Conservation (phyloP, 257 asterid species). For the Agastache rugosa region DNA sequence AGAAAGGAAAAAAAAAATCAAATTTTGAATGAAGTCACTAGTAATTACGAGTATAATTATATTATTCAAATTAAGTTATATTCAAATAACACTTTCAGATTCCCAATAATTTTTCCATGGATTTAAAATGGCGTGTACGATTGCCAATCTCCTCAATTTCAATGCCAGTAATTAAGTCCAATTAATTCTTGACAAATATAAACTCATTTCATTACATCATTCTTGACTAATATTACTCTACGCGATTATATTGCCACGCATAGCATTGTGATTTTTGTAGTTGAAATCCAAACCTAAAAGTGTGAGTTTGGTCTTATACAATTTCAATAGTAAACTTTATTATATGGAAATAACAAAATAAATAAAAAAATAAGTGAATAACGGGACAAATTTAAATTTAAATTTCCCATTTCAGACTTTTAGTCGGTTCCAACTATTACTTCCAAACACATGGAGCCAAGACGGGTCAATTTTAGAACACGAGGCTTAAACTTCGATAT, state of each 20-base stretch:
- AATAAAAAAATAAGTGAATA: not conserved
- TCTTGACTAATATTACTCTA: not conserved
- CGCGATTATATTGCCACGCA: constrained; percentile 17
- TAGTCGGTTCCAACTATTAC: constrained; percentile 31
- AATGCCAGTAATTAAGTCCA: not conserved
- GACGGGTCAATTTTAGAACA: not conserved
- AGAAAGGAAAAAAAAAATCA: not conserved
- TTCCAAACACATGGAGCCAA: constrained; percentile 24
- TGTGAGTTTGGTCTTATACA: constrained; percentile 16
- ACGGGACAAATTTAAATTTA: not conserved
- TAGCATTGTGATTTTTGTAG: not conserved
- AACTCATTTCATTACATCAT: not conserved
- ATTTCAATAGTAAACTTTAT: constrained; percentile 5
- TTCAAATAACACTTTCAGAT: not conserved
- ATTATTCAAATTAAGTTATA: not conserved
- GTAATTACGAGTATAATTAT: not conserved
- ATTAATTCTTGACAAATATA: not conserved
- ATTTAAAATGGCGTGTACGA: not conserved
- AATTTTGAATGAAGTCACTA: not conserved
- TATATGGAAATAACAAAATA: not conserved
- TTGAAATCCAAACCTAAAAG: constrained; percentile 26
- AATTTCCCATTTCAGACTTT: not conserved
- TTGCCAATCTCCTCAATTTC: not conserved
- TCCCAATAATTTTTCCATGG: not conserved
- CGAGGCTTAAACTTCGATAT: constrained; percentile 4